Conservation (phyloP, 2,329 filamentous ascomycete genomes). For the Zymoseptoria passerinii region DNA sequence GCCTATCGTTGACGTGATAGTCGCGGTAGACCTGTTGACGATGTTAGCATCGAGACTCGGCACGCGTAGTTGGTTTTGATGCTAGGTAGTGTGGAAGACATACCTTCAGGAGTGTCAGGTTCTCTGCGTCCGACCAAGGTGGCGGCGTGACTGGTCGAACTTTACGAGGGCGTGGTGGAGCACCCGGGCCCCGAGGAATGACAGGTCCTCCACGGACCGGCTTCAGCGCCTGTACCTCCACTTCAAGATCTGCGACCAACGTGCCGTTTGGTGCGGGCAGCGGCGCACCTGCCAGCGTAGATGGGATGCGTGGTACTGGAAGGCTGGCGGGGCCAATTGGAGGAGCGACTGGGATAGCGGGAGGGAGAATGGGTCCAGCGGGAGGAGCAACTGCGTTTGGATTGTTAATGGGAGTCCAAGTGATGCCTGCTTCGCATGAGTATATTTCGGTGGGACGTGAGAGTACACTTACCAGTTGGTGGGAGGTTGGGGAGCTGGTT, state of each 20-base stretch:
- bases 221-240: not conserved
- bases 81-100: not conserved
- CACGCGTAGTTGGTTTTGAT: not conserved
- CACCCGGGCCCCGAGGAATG: too few species aligned
- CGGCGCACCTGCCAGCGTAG: not conserved
- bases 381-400: not conserved
- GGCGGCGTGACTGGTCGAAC: not conserved
- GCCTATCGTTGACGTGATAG: not conserved
- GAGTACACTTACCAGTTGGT: not conserved
- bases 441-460: not conserved
- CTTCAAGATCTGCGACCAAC: not conserved
- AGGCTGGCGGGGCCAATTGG: too few species aligned
- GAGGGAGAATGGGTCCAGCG: not conserved
- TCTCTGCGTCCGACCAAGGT: not conserved
- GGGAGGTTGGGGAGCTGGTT: not conserved
- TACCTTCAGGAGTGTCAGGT: not conserved
- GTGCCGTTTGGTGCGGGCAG: not conserved
- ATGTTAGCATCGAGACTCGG: not conserved
- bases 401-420: not conserved
- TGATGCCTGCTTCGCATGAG: not conserved
- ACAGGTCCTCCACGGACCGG: not conserved
- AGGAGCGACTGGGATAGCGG: not conserved
- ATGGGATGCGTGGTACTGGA: not conserved
- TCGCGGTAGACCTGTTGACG: not conserved
- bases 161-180: too few species aligned